Conservation (phyloP, 495 filamentous ascomycete genomes). For the Sordaria brevicollis region DNA sequence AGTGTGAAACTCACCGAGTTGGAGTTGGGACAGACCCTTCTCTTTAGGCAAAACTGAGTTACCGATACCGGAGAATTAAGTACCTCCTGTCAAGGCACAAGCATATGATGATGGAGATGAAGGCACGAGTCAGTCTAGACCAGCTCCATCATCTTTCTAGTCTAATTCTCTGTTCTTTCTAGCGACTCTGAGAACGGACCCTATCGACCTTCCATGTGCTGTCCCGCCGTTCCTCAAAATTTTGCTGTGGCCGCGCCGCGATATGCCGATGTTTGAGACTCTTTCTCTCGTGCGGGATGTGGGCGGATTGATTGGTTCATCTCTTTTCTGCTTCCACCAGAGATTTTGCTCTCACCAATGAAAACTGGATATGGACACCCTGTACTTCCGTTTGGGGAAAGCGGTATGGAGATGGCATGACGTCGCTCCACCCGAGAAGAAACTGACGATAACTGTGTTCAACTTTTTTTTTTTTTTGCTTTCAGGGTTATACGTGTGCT, state of each 20-base stretch:
- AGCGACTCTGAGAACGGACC: not conserved
- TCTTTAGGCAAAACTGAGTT: not conserved
- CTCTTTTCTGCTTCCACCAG: not conserved
- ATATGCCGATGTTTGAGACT: not conserved
- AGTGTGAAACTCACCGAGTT: not conserved
- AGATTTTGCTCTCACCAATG: not conserved
- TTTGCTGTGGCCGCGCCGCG: not conserved
- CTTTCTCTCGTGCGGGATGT: not conserved
- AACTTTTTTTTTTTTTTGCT: not conserved
- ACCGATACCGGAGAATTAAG: not conserved
- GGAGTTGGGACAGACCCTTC: not conserved
- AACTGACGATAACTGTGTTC: not conserved
- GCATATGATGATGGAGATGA: not conserved
- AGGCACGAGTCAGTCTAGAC: not conserved
- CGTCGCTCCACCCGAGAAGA: not conserved
- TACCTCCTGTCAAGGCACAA: too few species aligned
- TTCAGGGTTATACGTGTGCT: not conserved
- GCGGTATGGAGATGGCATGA: not conserved
- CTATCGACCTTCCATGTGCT: not conserved
- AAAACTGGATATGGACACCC: not conserved
- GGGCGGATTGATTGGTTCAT: not conserved
- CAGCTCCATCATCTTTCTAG: not conserved
- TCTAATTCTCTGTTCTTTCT: not conserved
- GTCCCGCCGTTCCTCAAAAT: not conserved
- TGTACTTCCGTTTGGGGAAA: not conserved